phyloP scores from a whole-genome alignment of 768 basidiomycete genomes.

The Auriscalpium orientale region DNA sequence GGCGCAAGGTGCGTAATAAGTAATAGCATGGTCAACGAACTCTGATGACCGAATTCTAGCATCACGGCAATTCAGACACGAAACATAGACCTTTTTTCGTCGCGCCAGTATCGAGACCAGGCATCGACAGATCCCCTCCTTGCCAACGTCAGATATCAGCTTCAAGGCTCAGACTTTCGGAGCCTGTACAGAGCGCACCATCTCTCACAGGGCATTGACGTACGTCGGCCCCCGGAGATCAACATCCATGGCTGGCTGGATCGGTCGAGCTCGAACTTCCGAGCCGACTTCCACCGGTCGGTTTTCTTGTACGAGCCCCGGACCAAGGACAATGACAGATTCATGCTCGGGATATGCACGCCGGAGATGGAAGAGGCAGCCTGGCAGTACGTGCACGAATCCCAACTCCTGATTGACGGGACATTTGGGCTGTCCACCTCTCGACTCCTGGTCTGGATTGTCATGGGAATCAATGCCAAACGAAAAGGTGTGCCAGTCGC shows the following conservation, averaged over 20 bases:
- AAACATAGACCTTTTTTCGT: background rate
- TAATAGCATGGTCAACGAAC: background rate
- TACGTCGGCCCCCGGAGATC: constrained; percentile 2
- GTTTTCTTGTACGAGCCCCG: constrained; percentile 24
- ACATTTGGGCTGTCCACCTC: constrained; percentile 15
- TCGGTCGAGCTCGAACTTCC: constrained; percentile 10
- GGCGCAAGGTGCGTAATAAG: constrained; percentile 1
- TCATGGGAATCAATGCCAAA: constrained; percentile 24
- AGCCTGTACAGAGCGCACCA: constrained; percentile 19
- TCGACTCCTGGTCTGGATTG: constrained; percentile 22
- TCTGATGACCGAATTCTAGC: background rate
- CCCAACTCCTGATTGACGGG: constrained; percentile 14
- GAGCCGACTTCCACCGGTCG: constrained; percentile 5
- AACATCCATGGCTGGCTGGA: constrained; percentile 21
- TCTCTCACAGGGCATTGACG: constrained; percentile 10
- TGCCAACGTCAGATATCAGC: constrained; percentile 15
- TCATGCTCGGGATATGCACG: constrained; percentile 27
- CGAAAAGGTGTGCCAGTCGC: constrained; percentile 23
- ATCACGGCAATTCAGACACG: background rate
- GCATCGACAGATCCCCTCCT: background rate
- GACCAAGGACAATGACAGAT: constrained; percentile 14
- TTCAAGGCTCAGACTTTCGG: constrained; percentile 15
- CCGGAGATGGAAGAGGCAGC: constrained; percentile 15
- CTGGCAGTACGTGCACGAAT: constrained; percentile 16
- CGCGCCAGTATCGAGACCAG: constrained; percentile 2